phyloP scores from a whole-genome alignment of 768 basidiomycete genomes.

The Galerina sulciceps region DNA sequence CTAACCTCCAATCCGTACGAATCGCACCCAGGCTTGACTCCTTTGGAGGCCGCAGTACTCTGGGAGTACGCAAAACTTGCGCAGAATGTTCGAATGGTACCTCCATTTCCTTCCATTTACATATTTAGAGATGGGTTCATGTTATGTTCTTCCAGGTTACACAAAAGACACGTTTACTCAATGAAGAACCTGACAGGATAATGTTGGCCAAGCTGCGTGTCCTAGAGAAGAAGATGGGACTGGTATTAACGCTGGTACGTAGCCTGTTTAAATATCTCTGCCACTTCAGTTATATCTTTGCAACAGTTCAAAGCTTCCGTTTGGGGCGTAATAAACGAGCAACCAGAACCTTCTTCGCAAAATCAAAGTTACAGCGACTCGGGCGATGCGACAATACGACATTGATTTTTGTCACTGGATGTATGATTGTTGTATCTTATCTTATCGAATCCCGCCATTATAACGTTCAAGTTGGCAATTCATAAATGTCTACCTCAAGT shows the following conservation, averaged over 20 bases:
- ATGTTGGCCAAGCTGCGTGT: conserved; percentile 77
- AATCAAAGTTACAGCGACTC: conserved; percentile 26
- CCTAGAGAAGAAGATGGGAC: conserved; percentile 92
- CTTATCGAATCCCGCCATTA: too few species aligned
- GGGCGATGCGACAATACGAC: conserved; percentile 29
- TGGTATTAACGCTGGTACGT: conserved; percentile 88
- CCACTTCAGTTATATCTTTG: neutral
- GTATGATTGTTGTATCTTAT: conserved; percentile 9
- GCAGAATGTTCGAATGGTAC: conserved; percentile 77
- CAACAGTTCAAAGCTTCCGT: conserved; percentile 93
- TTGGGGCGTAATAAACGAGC: conserved; percentile 91
- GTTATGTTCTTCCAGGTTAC: conserved; percentile 50
- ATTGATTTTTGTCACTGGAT: conserved; percentile 11
- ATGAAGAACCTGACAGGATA: conserved; percentile 76
- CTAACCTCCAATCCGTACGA: conserved; percentile 74
- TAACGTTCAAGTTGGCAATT: neutral
- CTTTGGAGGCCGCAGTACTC: conserved; percentile 77
- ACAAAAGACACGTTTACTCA: conserved; percentile 67
- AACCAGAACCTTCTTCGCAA: conserved; percentile 41
- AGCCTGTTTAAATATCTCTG: neutral
- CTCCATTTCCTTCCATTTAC: conserved; percentile 28
- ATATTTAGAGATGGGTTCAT: too few species aligned
- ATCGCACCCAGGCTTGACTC: conserved; percentile 65
- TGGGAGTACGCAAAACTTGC: conserved; percentile 94
- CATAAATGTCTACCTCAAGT: conserved; percentile 33